Conservation (phyloP, 768 basidiomycete genomes). For the Russula sp. region DNA sequence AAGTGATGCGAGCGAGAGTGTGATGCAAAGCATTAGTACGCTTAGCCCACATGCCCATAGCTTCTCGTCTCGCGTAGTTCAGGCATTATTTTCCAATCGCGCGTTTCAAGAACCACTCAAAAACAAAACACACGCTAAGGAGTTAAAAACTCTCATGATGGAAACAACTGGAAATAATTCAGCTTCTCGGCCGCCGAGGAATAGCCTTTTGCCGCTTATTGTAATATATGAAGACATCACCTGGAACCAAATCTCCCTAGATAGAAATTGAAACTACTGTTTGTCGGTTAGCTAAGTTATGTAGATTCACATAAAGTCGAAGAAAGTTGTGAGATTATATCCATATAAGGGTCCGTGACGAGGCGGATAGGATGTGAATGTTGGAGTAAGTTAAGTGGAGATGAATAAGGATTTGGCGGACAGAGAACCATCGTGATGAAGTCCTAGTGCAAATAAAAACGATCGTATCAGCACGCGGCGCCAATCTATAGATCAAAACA, state of each 20-base stretch:
- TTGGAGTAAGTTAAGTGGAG: conserved; percentile 40
- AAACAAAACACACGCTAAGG: no score
- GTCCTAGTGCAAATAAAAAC: conserved; percentile 45
- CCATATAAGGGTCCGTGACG: conserved; percentile 50
- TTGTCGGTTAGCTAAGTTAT: not conserved
- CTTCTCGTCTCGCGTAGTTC: no score
- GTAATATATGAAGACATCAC: not conserved
- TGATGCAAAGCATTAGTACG: no score
- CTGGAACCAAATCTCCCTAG: not conserved
- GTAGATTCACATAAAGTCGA: not conserved
- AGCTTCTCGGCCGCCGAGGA: no score
- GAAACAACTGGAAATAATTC: no score
- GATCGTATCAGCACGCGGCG: not conserved
- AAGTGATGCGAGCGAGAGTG: no score
- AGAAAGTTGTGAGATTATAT: not conserved
- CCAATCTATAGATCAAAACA: not conserved
- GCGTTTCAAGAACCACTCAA: no score
- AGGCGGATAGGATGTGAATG: conserved; percentile 53
- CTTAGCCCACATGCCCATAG: no score
- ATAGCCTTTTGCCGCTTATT: not conserved
- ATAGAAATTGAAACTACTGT: not conserved
- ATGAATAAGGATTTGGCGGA: conserved; percentile 41
- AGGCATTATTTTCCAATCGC: not conserved
- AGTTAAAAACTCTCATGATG: no score
- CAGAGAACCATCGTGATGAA: conserved; percentile 51